phyloP scores from a whole-genome alignment of 495 filamentous ascomycete genomes.

The Penicillium parvum region DNA sequence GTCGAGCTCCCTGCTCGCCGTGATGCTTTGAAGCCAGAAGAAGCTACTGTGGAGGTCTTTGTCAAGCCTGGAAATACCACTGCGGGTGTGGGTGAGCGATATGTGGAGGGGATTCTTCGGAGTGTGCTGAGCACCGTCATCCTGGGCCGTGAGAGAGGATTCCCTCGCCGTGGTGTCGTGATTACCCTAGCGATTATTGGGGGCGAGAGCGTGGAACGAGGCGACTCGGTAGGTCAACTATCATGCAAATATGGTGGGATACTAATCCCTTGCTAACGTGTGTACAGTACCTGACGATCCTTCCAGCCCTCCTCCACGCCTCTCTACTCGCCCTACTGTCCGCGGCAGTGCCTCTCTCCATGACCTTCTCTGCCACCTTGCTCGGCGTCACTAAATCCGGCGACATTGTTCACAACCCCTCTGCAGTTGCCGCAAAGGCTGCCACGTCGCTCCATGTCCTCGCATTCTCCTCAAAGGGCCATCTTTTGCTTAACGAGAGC shows the following conservation, averaged over 20 bases:
- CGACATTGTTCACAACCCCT: constrained; percentile 52
- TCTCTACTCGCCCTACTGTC: constrained; percentile 69
- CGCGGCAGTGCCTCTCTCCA: constrained; percentile 67
- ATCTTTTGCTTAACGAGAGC: constrained; percentile 74
- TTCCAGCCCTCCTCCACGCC: constrained; percentile 72
- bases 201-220: constrained; percentile 62
- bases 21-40: constrained; percentile 78
- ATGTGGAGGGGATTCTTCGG: constrained; percentile 32
- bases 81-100: constrained; percentile 73
- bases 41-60: constrained; percentile 85
- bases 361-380: constrained; percentile 60
- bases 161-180: constrained; percentile 40
- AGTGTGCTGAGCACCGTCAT: constrained; percentile 29
- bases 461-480: constrained; percentile 68
- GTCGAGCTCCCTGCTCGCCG: constrained; percentile 76
- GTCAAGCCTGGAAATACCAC: constrained; percentile 66
- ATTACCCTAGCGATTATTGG: constrained; percentile 37
- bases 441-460: constrained; percentile 72
- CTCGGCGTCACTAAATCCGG: constrained; percentile 54
- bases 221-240: constrained; percentile 56
- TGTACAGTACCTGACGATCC: constrained; percentile 62
- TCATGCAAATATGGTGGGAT: too few relatives aligned
- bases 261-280: too few relatives aligned
- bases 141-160: constrained; percentile 32
- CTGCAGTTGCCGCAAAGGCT: constrained; percentile 46